Conservation (phyloP, 2,329 filamentous ascomycete genomes). For the Aspergillus luchuensis region DNA sequence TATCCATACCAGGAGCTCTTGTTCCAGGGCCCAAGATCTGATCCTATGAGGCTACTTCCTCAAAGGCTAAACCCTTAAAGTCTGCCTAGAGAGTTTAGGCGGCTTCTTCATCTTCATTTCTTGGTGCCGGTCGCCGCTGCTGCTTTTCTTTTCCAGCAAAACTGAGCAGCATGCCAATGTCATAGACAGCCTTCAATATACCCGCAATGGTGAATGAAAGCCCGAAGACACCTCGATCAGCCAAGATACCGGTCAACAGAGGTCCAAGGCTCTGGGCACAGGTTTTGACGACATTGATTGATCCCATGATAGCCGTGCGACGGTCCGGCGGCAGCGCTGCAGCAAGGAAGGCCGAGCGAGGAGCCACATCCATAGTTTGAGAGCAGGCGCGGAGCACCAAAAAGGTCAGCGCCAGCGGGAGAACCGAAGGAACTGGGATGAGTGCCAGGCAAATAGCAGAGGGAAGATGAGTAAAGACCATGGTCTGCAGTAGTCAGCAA, state of each 20-base stretch:
- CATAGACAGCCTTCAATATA: constrained; percentile 62
- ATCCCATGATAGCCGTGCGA: constrained; percentile 71
- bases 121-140: neutral
- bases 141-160: constrained; percentile 40
- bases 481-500: constrained; percentile 54
- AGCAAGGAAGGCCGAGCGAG: constrained; percentile 69
- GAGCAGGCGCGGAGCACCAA: constrained; percentile 64
- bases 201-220: constrained; percentile 66
- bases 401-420: constrained; percentile 60
- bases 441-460: constrained; percentile 66
- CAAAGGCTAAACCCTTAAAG: no score
- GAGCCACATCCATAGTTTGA: constrained; percentile 70
- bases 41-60: no score
- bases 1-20: no score
- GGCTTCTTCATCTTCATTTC: neutral
- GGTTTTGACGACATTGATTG: constrained; percentile 70
- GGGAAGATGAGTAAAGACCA: constrained; percentile 74
- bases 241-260: constrained; percentile 64
- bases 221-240: constrained; percentile 59
- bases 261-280: constrained; percentile 64
- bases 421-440: constrained; percentile 59
- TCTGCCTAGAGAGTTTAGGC: neutral
- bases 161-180: constrained; percentile 58
- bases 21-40: no score
- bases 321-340: constrained; percentile 65